Percentiles rank a stretch among this genome's conserved stretches.
Conservation (phyloP, 805 yeast species). For the Cyberlindnera meyerae region DNA sequence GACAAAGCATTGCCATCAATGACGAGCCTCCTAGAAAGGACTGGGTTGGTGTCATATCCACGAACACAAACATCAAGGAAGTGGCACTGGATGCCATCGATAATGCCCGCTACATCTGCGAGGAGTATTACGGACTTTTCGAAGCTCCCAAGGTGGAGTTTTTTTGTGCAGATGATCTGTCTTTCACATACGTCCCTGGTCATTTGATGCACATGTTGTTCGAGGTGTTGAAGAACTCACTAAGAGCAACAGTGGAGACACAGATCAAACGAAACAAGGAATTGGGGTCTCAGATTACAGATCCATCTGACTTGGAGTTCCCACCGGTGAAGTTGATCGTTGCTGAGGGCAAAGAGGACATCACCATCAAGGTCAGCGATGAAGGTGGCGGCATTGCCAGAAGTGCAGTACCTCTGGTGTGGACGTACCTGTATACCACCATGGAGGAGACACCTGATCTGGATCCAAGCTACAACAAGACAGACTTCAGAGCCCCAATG, state of each 20-base stretch:
- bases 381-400: constrained; percentile 94
- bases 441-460: constrained; percentile 67
- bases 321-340: constrained; percentile 86
- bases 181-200: constrained; percentile 90
- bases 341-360: constrained; percentile 85
- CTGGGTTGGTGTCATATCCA: constrained; percentile 86
- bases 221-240: constrained; percentile 80
- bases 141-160: constrained; percentile 83
- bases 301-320: constrained; percentile 59
- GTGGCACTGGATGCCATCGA: constrained; percentile 86
- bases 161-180: constrained; percentile 59
- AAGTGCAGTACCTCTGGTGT: constrained; percentile 74
- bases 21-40: constrained; percentile 58
- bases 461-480: constrained; percentile 36
- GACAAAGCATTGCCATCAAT: constrained; percentile 86
- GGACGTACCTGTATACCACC: constrained; percentile 90
- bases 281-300: constrained; percentile 19
- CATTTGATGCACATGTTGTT: constrained; percentile 88
- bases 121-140: constrained; percentile 81
- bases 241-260: constrained; percentile 84
- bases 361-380: constrained; percentile 84
- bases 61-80: constrained; percentile 77
- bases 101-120: constrained; percentile 85
- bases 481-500: constrained; percentile 82
- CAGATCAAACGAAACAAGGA: constrained; percentile 53